Conservation (phyloP, 306 rosid genomes). For the Myrica gale region DNA sequence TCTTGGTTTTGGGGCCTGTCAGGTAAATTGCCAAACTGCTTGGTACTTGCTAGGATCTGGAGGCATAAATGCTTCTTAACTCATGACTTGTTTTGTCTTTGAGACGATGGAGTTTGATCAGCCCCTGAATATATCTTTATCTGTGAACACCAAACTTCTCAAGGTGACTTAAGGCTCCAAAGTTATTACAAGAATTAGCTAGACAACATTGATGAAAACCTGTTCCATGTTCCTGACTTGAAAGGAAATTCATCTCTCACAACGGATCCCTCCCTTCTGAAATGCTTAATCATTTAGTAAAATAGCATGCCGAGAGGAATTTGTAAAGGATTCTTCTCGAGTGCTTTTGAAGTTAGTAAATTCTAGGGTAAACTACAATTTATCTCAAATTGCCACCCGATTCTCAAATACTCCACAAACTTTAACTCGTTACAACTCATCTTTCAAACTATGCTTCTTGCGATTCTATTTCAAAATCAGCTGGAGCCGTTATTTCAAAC, state of each 20-base stretch:
- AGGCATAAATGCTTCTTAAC: background rate
- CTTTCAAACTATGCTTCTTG: too few relatives aligned
- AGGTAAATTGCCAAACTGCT: slow-evolving; percentile 1
- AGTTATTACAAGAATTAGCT: background rate
- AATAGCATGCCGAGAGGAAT: background rate
- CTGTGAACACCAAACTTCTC: background rate
- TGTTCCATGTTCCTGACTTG: background rate
- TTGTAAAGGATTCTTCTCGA: background rate
- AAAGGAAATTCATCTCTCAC: background rate
- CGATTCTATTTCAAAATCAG: too few relatives aligned
- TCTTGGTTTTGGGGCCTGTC: background rate
- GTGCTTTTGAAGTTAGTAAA: background rate
- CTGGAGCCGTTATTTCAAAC: too few relatives aligned
- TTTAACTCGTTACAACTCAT: too few relatives aligned
- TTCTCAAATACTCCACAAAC: too few relatives aligned
- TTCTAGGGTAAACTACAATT: too few relatives aligned
- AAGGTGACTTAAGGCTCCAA: background rate
- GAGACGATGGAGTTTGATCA: background rate
- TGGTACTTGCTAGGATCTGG: background rate
- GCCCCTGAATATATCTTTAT: background rate
- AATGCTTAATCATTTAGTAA: background rate
- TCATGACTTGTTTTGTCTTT: background rate
- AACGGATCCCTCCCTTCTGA: background rate
- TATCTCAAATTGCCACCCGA: too few relatives aligned
- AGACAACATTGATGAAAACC: background rate